A percentile compares a stretch with the other conserved stretches of the same genome.
Conservation (phyloP, 2,329 filamentous ascomycete species). For the Seiridium cupressi region DNA sequence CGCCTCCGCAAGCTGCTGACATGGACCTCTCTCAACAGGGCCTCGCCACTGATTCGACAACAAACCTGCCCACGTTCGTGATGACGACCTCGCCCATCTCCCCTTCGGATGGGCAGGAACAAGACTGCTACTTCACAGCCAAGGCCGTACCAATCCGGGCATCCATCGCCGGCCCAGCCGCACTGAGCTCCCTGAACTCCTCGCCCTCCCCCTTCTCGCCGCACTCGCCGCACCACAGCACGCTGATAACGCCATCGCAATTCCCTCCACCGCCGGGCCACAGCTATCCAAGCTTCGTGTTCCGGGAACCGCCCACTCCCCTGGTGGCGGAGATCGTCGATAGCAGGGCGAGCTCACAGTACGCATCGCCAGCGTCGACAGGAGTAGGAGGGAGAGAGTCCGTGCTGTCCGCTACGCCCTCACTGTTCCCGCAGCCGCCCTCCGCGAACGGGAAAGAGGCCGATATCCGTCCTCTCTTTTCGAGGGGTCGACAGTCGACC, state of each 20-base stretch:
- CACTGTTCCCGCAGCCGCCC: slow-evolving; percentile 2
- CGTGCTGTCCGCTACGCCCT: not conserved
- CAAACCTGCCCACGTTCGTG: not conserved
- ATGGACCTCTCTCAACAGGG: no score
- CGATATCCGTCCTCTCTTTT: not conserved
- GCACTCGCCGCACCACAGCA: not conserved
- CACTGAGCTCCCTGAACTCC: not conserved
- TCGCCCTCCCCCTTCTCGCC: not conserved
- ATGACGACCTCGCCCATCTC: not conserved
- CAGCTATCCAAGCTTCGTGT: slow-evolving; percentile 1
- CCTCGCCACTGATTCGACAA: no score
- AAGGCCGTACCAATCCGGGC: slow-evolving; percentile 4
- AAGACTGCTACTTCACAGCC: slow-evolving; percentile 4
- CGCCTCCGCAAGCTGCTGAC: no score
- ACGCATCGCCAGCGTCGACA: not conserved
- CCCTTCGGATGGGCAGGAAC: not conserved
- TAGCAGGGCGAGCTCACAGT: not conserved
- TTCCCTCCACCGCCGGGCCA: slow-evolving; percentile 5
- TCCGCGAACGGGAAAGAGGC: not conserved
- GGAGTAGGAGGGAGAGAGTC: not conserved
- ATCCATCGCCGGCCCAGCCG: not conserved
- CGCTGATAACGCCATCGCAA: not conserved
- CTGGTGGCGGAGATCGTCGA: not conserved
- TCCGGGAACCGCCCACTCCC: not conserved
- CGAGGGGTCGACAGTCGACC: not conserved